Base-by-base conservation (phyloP, 2,329 filamentous ascomycete genomes). In the Colletotrichum brevisporum region DNA sequence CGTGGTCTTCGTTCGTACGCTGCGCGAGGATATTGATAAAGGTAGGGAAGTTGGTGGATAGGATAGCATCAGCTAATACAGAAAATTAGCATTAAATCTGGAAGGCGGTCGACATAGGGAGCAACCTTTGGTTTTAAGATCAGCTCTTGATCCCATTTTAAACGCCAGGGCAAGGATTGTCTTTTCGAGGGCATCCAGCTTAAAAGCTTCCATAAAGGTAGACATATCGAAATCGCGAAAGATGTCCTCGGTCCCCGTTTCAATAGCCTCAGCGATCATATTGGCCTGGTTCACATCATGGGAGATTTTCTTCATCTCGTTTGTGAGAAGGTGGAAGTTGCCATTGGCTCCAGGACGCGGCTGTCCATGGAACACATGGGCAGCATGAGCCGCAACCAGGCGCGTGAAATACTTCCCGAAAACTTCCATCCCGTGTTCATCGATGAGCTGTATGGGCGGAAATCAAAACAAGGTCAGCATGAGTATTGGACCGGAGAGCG, bases 381-480 rank as follows among this genome's bases (percentile, higher is more conserved):
- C 85, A 76, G 95, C 94, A 90, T 98, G 98, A 83, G 92, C 91
- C 82, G 92, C 92, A 78, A 99, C 90, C 79, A 98, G 87, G 82
- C 95, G 94, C 81, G 94, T 91, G 83, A 99, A 97, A 82, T 96
- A 98, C 85, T 95, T 97, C 70, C 94, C 91, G 81, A 95, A 98
- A 79, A 98, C 94, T 87, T 99, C 97, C 95, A 99, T 99, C 79
- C 95, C 95, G 94, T 97, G 92, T 77, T 95, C 95, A 89, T 97
- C 92, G 84, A 98, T 92, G 80, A 98, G 91, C 93, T 97, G 73
- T n/a, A 71, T 43, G 56, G 43, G 26, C 21, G 21, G 21, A 36
- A 36, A 10, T 3, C 4, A 27, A 18, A 48, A 31, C 45, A 39
- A 69, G 21, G 63, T 76, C 51, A 76, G 73, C 56, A 54, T 4